Evolutionary conservation across 2,329 filamentous ascomycete genomes (phyloP).

Genomic region (Trichoderma simmonsii): DNA sequence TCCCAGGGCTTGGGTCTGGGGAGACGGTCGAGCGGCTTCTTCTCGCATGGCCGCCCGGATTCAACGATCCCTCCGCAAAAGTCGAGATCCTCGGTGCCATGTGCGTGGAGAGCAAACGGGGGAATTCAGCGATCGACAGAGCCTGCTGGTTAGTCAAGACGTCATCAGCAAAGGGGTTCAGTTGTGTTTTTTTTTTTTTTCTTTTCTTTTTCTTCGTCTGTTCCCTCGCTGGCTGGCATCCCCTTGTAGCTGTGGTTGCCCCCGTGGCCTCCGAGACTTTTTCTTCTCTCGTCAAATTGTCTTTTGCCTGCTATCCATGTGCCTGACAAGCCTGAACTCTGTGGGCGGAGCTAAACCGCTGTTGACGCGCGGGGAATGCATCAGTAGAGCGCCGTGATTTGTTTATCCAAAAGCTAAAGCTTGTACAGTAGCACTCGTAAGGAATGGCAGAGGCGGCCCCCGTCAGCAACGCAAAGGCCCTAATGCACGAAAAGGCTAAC

Average conservation of each 20-base stretch:
- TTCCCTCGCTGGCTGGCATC: neutral
- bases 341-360: neutral
- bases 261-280: neutral
- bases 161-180: neutral
- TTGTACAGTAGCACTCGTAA: neutral
- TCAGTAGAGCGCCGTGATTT: neutral
- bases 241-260: neutral
- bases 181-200: neutral
- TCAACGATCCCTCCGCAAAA: constrained; percentile 19
- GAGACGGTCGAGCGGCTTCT: neutral
- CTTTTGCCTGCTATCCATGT: neutral
- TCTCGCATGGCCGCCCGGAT: neutral
- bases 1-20: constrained; percentile 14
- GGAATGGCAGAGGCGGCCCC: neutral
- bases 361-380: neutral
- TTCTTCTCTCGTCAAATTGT: neutral
- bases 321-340: neutral
- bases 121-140: constrained; percentile 13
- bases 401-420: neutral
- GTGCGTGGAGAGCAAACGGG: constrained; percentile 1
- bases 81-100: constrained; percentile 14
- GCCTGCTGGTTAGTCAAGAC: neutral
- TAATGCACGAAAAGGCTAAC: neutral
- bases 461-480: neutral
- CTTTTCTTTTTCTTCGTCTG: neutral